Evolutionary conservation across 306 rosid species (phyloP).

Genomic region (Lithocarpus polystachyus): DNA sequence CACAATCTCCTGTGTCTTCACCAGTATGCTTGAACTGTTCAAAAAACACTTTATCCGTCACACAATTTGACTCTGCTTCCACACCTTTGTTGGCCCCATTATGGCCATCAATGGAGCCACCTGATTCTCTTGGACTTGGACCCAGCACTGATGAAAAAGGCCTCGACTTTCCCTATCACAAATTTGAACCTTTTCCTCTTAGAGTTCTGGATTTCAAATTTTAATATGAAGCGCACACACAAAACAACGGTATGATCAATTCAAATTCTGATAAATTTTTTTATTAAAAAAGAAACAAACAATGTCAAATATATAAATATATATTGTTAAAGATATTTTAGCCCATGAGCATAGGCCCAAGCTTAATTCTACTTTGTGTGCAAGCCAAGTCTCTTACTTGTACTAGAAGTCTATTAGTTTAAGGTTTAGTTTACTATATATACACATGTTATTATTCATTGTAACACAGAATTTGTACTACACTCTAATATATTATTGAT

Average conservation of each 20-base stretch:
- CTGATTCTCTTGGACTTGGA: slow-evolving; percentile 24
- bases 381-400: too few relatives aligned
- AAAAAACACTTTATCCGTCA: slow-evolving; percentile 40
- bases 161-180: slow-evolving; percentile 57
- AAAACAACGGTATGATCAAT: background rate
- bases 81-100: slow-evolving; percentile 27
- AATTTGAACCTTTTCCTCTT: background rate
- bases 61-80: slow-evolving; percentile 31
- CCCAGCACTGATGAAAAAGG: slow-evolving; percentile 66
- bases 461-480: too few relatives aligned
- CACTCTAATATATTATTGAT: too few relatives aligned
- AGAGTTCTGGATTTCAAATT: background rate
- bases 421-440: too few relatives aligned
- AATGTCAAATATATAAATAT: background rate
- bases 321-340: too few relatives aligned
- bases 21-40: slow-evolving; percentile 59
- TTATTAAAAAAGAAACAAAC: background rate
- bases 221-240: background rate
- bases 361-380: too few relatives aligned
- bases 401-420: too few relatives aligned
- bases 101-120: slow-evolving; percentile 16
- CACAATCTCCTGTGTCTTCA: slow-evolving; percentile 28
- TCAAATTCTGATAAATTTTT: background rate
- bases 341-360: too few relatives aligned
- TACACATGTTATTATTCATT: too few relatives aligned